phyloP scores from a whole-genome alignment of 257 asterid species.

The Solanum tarijense region DNA sequence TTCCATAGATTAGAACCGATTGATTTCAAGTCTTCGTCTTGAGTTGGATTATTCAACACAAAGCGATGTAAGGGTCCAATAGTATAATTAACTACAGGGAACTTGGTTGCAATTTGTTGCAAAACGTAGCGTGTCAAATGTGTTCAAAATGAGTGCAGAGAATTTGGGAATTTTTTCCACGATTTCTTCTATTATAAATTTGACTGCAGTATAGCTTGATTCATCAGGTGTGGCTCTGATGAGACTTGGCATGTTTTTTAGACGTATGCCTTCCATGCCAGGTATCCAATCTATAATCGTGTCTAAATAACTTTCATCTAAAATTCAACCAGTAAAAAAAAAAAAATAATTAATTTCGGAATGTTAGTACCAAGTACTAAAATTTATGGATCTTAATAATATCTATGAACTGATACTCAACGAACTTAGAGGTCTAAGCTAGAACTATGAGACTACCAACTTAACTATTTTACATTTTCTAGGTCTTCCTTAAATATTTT shows the following conservation, averaged over 20 bases:
- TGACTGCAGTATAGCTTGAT: not conserved
- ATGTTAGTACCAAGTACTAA: not conserved
- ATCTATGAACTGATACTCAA: not conserved
- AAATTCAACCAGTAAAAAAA: not conserved
- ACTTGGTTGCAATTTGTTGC: not conserved
- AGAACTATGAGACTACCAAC: no score
- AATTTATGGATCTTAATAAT: not conserved
- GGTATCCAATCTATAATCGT: slow-evolving; percentile 22
- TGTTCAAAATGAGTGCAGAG: slow-evolving; percentile 14
- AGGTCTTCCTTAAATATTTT: no score
- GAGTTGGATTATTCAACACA: not conserved
- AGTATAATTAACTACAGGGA: slow-evolving; percentile 6
- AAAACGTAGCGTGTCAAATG: slow-evolving; percentile 9
- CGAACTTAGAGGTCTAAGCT: not conserved
- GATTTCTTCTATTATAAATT: slow-evolving; percentile 1
- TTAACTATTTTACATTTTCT: not conserved
- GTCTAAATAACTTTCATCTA: slow-evolving; percentile 18
- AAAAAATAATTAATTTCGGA: not conserved
- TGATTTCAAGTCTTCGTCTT: not conserved
- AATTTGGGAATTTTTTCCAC: slow-evolving; percentile 1
- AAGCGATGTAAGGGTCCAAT: slow-evolving; percentile 14
- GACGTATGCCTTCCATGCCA: slow-evolving; percentile 14
- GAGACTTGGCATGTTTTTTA: slow-evolving; percentile 20
- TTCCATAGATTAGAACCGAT: slow-evolving; percentile 24
- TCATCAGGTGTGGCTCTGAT: slow-evolving; percentile 7